Conservation (phyloP, 2,329 filamentous ascomycete species). For the Cladosporium sp. region DNA sequence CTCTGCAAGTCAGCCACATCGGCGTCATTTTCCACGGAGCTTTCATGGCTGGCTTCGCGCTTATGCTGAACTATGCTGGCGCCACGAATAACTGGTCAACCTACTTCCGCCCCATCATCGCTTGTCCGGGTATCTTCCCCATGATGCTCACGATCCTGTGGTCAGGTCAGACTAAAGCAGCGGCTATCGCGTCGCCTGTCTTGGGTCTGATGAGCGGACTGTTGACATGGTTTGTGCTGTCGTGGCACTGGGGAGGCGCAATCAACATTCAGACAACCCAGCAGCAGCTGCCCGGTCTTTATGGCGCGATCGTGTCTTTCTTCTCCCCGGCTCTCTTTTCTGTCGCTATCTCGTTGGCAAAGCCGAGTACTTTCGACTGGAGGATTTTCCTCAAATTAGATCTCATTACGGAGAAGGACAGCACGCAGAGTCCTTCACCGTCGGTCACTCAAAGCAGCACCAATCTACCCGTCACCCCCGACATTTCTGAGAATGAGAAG, state of each 20-base stretch:
- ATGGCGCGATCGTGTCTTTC: constrained; percentile 47
- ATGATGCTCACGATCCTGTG: constrained; percentile 48
- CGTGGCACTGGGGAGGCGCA: constrained; percentile 41
- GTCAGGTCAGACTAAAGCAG: constrained; percentile 48
- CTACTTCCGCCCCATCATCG: constrained; percentile 45
- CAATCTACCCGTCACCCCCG: not conserved
- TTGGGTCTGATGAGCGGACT: constrained; percentile 47
- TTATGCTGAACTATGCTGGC: constrained; percentile 51
- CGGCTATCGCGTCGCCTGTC: constrained; percentile 48
- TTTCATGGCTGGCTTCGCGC: constrained; percentile 51
- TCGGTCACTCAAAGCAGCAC: not conserved
- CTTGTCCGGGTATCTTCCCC: constrained; percentile 48
- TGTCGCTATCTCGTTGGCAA: constrained; percentile 43
- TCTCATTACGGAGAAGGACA: constrained; percentile 42
- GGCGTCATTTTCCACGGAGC: constrained; percentile 49
- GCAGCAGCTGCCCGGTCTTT: constrained; percentile 45
- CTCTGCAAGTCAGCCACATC: constrained; percentile 49
- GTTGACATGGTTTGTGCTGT: constrained; percentile 45
- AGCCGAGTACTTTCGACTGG: constrained; percentile 43
- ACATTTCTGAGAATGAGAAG: not conserved
- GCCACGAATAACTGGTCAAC: constrained; percentile 51
- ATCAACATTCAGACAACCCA: constrained; percentile 46
- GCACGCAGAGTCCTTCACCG: not conserved
- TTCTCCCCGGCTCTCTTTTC: constrained; percentile 51
- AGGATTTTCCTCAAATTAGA: constrained; percentile 50